phyloP scores from a whole-genome alignment of 805 yeast species.

The Candida vaughaniae region DNA sequence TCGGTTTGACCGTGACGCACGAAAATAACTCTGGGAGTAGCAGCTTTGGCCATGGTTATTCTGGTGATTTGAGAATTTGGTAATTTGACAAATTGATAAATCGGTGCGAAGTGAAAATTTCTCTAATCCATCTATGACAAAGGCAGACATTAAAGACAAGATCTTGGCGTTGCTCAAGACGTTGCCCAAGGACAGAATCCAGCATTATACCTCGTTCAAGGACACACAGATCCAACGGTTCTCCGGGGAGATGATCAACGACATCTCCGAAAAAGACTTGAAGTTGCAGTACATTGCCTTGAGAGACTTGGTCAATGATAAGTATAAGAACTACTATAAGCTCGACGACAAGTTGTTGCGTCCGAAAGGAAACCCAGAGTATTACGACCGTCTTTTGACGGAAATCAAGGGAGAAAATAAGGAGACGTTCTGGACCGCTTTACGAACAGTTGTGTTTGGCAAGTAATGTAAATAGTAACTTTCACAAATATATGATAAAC shows the following conservation, averaged over 20 bases:
- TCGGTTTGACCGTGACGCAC: slow-evolving; percentile 90
- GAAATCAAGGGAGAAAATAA: slow-evolving; percentile 72
- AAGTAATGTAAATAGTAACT: slow-evolving; percentile 48
- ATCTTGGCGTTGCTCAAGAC: slow-evolving; percentile 58
- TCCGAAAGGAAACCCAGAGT: slow-evolving; percentile 86
- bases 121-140: slow-evolving; percentile 25
- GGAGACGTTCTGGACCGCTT: slow-evolving; percentile 63
- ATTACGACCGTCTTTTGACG: slow-evolving; percentile 66
- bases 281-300: slow-evolving; percentile 60
- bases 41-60: slow-evolving; percentile 15
- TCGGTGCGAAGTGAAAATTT: not conserved
- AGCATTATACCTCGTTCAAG: slow-evolving; percentile 69
- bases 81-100: too few relatives aligned
- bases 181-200: slow-evolving; percentile 67
- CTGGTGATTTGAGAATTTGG: too few relatives aligned
- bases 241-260: slow-evolving; percentile 31
- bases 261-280: slow-evolving; percentile 50
- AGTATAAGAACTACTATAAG: slow-evolving; percentile 61
- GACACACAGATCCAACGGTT: slow-evolving; percentile 53
- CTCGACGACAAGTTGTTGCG: slow-evolving; percentile 62
- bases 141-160: slow-evolving; percentile 51
- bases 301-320: slow-evolving; percentile 55
- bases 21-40: slow-evolving; percentile 67
- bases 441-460: slow-evolving; percentile 76
- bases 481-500: too few relatives aligned